phyloP scores from a whole-genome alignment of 2,329 filamentous ascomycete genomes.

The Pyrenophora seminiperda region DNA sequence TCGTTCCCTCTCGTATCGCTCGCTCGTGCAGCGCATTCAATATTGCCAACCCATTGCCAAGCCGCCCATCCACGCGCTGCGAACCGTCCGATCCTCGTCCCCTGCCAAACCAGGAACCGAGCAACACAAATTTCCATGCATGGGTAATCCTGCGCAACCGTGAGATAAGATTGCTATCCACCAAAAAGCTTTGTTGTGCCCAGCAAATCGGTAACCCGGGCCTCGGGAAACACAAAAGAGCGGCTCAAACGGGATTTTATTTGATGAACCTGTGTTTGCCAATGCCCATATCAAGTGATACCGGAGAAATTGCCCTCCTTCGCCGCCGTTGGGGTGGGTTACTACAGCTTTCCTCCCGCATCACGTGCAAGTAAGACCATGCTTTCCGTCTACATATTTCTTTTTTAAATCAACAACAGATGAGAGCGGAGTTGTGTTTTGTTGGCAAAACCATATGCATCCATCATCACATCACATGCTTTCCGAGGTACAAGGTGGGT shows the following conservation, averaged over 20 bases:
- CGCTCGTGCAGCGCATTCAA: not conserved
- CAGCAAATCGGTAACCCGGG: slow-evolving; percentile 8
- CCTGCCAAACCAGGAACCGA: not conserved
- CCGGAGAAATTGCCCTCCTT: slow-evolving; percentile 1
- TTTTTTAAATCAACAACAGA: no score
- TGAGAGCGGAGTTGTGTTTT: no score
- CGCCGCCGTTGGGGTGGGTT: no score
- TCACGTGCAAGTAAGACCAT: no score
- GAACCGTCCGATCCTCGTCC: not conserved
- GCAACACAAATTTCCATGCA: not conserved
- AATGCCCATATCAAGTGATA: slow-evolving; percentile 8
- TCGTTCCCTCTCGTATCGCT: not conserved
- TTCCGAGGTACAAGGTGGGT: no score
- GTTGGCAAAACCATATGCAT: no score
- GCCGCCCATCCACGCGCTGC: not conserved
- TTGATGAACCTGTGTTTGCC: slow-evolving; percentile 2
- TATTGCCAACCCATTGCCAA: slow-evolving; percentile 2
- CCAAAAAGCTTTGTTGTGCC: not conserved
- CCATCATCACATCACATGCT: no score
- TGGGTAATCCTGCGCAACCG: slow-evolving; percentile 5
- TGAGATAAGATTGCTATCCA: slow-evolving; percentile 1
- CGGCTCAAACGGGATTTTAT: not conserved
- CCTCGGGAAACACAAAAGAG: slow-evolving; percentile 1
- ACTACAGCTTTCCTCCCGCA: no score
- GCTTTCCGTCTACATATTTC: no score